phyloP scores from a whole-genome alignment of 2,329 filamentous ascomycete species.

The Xylaria sp. region DNA sequence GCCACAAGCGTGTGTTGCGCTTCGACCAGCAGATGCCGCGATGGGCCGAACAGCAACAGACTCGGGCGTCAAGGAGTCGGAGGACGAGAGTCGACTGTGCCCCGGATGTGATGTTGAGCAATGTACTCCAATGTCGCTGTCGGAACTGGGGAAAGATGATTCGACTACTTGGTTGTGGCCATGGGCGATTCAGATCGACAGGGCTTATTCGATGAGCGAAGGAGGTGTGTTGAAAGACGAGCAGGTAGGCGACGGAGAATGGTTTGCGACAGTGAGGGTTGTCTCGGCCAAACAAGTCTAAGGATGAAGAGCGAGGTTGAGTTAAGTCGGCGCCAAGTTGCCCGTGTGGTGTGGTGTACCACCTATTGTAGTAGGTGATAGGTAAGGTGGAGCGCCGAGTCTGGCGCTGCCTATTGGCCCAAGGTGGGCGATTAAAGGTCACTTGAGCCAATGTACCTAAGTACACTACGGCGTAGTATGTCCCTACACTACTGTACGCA shows the following conservation, averaged over 20 bases:
- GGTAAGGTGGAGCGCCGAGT: constrained; percentile 26
- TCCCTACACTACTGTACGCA: background rate
- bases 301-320: constrained; percentile 24
- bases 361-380: background rate
- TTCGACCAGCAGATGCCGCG: constrained; percentile 45
- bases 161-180: constrained; percentile 29
- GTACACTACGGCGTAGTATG: background rate
- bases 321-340: constrained; percentile 24
- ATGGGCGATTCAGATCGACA: constrained; percentile 17
- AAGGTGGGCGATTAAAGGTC: constrained; percentile 19
- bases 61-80: constrained; percentile 23
- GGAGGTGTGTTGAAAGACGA: constrained; percentile 7
- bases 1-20: constrained; percentile 41
- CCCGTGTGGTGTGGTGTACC: constrained; percentile 25
- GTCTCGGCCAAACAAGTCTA: constrained; percentile 16
- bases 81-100: constrained; percentile 10
- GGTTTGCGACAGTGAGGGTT: constrained; percentile 29
- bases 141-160: constrained; percentile 16
- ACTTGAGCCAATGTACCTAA: constrained; percentile 21
- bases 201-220: constrained; percentile 22
- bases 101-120: background rate
- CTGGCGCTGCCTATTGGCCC: constrained; percentile 20
- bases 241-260: constrained; percentile 4
- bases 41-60: constrained; percentile 39
- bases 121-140: constrained; percentile 6